These are phyloP conservation scores for Phaseolus coccineus DNA, from an alignment of 331 rosid genomes.

Conservation along the genomic window DNA sequence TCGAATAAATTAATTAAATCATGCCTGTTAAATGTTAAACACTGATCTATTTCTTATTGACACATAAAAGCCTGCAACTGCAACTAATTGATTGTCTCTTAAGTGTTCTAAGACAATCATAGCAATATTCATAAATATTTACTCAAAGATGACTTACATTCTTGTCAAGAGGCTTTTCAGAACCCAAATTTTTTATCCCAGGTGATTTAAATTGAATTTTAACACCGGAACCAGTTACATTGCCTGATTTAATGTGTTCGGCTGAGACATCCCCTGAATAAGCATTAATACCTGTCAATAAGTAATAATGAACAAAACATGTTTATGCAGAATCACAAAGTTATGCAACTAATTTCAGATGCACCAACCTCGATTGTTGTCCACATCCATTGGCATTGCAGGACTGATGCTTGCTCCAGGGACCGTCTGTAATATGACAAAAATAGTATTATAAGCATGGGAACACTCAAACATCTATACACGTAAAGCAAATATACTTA, in stretches of 20 bases:
- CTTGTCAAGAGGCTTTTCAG: conserved; percentile 72
- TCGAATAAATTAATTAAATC: background rate
- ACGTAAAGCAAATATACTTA: conserved; percentile 49
- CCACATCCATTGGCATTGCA: conserved; percentile 62
- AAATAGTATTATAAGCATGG: conserved; percentile 40
- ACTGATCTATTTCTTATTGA: conserved; percentile 8
- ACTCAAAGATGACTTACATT: conserved; percentile 57
- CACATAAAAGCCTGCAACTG: conserved; percentile 20
- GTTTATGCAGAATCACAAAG: background rate
- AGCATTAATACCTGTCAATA: conserved; percentile 46
- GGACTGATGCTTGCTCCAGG: conserved; percentile 67
- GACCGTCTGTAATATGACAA: conserved; percentile 59
- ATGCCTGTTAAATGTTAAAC: conserved; percentile 33
- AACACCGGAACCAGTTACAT: conserved; percentile 65
- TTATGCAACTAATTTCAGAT: conserved; percentile 24
- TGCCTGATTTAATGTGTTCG: conserved; percentile 66
- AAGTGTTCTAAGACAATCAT: conserved; percentile 6
- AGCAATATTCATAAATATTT: background rate
- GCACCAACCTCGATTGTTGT: conserved; percentile 67
- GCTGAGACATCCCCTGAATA: conserved; percentile 65
- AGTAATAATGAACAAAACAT: conserved; percentile 26
- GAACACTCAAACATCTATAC: background rate
- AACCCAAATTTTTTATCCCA: conserved; percentile 56
- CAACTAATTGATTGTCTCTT: background rate
- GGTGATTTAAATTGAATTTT: conserved; percentile 82